Conservation (phyloP, 768 basidiomycete genomes). For the Boletus sp. region DNA sequence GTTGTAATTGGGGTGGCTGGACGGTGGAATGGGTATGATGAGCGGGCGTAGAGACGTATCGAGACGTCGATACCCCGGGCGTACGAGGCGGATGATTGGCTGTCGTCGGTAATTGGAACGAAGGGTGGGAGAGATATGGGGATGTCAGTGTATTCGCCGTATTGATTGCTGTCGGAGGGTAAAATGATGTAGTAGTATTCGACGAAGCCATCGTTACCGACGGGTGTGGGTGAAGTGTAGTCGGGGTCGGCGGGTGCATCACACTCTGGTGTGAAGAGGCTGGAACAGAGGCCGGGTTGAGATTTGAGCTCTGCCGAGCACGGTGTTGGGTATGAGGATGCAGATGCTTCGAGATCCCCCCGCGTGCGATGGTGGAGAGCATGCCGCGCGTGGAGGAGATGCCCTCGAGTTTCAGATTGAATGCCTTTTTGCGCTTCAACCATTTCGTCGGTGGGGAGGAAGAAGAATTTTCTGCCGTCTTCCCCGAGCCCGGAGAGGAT, state of each 20-base stretch:
- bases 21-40: slow-evolving; percentile 6
- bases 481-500: slow-evolving; percentile 21
- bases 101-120: slow-evolving; percentile 25
- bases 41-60: slow-evolving; percentile 11
- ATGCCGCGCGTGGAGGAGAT: slow-evolving; percentile 32
- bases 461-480: slow-evolving; percentile 34
- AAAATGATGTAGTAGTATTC: slow-evolving; percentile 22
- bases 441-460: slow-evolving; percentile 37
- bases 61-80: slow-evolving; percentile 8
- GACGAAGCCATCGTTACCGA: slow-evolving; percentile 17
- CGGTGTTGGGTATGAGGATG: slow-evolving; percentile 29
- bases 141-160: slow-evolving; percentile 32
- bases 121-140: slow-evolving; percentile 31
- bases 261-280: slow-evolving; percentile 19
- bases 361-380: slow-evolving; percentile 18
- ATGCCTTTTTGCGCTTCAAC: slow-evolving; percentile 58
- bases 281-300: slow-evolving; percentile 30
- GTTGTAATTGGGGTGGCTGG: slow-evolving; percentile 14
- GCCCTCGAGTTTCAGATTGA: slow-evolving; percentile 51
- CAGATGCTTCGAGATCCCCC: slow-evolving; percentile 27
- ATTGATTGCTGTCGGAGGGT: slow-evolving; percentile 31
- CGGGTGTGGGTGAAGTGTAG: slow-evolving; percentile 17
- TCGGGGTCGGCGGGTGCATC: slow-evolving; percentile 10
- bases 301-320: slow-evolving; percentile 30
- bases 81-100: slow-evolving; percentile 12